Percentiles rank a stretch among this genome's conserved stretches.
These are phyloP conservation scores for Penicillium psychrofluorescens DNA, from an alignment of 495 filamentous ascomycete species.

Conservation along the genomic window DNA sequence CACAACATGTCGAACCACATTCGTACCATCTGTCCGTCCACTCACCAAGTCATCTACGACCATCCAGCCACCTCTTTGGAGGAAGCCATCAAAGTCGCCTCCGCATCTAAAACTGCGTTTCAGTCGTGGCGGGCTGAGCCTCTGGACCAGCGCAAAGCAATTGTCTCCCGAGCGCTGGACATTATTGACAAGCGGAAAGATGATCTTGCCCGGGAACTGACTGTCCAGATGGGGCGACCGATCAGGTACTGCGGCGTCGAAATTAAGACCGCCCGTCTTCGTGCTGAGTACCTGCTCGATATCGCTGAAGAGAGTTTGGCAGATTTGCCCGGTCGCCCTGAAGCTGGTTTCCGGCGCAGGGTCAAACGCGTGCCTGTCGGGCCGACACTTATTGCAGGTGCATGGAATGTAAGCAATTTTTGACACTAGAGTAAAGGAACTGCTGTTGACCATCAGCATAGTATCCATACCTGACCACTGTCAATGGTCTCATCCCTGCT, in stretches of 20 bases:
- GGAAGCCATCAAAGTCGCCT: conserved; percentile 60
- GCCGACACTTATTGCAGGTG: conserved; percentile 76
- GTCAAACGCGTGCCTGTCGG: conserved; percentile 84
- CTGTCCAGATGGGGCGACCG: conserved; percentile 89
- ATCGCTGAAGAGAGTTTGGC: conserved; percentile 62
- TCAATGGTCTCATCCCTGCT: conserved; percentile 86
- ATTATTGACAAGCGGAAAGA: conserved; percentile 62
- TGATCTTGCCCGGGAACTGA: conserved; percentile 74
- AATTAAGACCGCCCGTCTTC: conserved; percentile 71
- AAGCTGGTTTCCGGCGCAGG: conserved; percentile 81
- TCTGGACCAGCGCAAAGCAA: conserved; percentile 63
- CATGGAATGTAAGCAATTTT: conserved; percentile 74
- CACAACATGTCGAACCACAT: conserved; percentile 71
- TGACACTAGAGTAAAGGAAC: too few species aligned
- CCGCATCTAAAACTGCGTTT: conserved; percentile 64
- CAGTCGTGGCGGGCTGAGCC: conserved; percentile 55
- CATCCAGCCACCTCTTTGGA: conserved; percentile 63
- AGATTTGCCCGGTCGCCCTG: conserved; percentile 63
- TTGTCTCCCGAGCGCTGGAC: conserved; percentile 70
- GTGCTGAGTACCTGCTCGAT: conserved; percentile 77
- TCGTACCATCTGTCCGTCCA: conserved; percentile 83
- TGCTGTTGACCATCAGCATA: conserved; percentile 17
- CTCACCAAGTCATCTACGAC: conserved; percentile 73
- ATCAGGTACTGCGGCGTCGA: conserved; percentile 81
- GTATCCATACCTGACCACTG: conserved; percentile 90